These are phyloP conservation scores for Debaryomyces sp. DNA, from an alignment of 1,139 yeast genomes.

Conservation along the genomic window DNA sequence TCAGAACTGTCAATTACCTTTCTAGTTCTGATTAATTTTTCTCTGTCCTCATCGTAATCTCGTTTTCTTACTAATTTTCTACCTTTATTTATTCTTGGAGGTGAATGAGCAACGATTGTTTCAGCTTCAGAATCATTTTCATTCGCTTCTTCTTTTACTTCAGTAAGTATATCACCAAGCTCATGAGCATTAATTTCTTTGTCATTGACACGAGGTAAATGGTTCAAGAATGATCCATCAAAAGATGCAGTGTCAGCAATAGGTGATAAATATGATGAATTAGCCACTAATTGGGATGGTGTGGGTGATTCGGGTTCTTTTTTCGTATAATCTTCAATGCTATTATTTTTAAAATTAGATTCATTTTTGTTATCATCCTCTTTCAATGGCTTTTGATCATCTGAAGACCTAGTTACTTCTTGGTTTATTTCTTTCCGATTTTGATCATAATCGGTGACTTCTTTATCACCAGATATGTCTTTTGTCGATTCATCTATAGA, in stretches of 20 bases:
- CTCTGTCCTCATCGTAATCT: conserved; percentile 31
- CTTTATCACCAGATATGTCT: too few species aligned
- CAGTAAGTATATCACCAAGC: conserved; percentile 3
- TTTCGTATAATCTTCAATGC: not conserved
- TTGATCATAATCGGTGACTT: not conserved
- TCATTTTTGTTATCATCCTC: not conserved
- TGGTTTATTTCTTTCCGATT: not conserved
- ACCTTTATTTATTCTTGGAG: conserved; percentile 41
- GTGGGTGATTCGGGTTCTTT: not conserved
- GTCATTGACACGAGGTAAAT: not conserved
- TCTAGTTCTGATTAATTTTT: conserved; percentile 23
- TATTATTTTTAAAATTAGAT: not conserved
- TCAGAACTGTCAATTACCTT: conserved; percentile 27
- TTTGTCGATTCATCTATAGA: not conserved
- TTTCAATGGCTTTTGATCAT: conserved; percentile 13
- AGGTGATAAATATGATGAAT: conserved; percentile 28
- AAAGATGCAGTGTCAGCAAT: conserved; percentile 20
- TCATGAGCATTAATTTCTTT: conserved; percentile 2
- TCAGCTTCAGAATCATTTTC: conserved; percentile 47
- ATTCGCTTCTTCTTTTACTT: conserved; percentile 11
- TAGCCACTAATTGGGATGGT: conserved; percentile 14
- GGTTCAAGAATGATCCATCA: conserved; percentile 18
- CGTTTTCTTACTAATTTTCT: conserved; percentile 41
- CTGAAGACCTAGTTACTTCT: conserved; percentile 14
- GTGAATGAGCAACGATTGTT: conserved; percentile 50